Base-by-base conservation (phyloP, 2,329 filamentous ascomycete genomes). In the Penicillium crustosum region DNA sequence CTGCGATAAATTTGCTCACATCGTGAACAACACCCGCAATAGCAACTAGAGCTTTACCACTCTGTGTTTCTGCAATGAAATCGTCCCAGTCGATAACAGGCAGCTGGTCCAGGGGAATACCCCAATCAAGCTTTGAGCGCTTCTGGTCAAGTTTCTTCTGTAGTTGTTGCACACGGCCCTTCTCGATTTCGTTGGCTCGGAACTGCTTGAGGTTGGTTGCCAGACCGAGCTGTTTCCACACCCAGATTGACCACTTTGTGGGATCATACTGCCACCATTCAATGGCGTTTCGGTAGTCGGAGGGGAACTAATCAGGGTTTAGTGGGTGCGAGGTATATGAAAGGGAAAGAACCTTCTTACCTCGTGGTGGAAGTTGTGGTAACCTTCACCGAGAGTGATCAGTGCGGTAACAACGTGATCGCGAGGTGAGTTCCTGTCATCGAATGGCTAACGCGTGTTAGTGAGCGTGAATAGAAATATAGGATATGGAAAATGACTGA, bases 61-160 rank as follows among this genome's bases (percentile, higher is more conserved):
- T 87, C 82, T 91, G 89, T 68, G 87, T 80, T 74, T 92, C 85
- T 61, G 87, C 85, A 58, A 91, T 87, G 67, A 91, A 94, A 70
- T 92, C 89, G 62, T 94, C 91, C 89, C 90, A 95, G 75, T 88
- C 85, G 74, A 94, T 83, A 64, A 94, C 90, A 47, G 91, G 91
- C 6, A 95, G 84, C 77, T 92, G 87, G 75, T 94, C 90, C 25
- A 95, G 85, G 60, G 91, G 90, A 64, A 88, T 84, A 74, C 91
- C 91, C 91, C 91, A 95, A 80, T 94, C 89, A 59, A 95, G 88
- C 60, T 81, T 85, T 65, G 88, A 77, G 70, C 91, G 89, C 84
- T 90, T 90, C 79, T 92, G 89, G 77, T 94, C 91, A 60, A 95
- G 85, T 83, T 94, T 94, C 89, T 94, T 94, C 83, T 94, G 91